phyloP scores from a whole-genome alignment of 2,329 filamentous ascomycete genomes.

The Hymenoscyphus albidus region DNA sequence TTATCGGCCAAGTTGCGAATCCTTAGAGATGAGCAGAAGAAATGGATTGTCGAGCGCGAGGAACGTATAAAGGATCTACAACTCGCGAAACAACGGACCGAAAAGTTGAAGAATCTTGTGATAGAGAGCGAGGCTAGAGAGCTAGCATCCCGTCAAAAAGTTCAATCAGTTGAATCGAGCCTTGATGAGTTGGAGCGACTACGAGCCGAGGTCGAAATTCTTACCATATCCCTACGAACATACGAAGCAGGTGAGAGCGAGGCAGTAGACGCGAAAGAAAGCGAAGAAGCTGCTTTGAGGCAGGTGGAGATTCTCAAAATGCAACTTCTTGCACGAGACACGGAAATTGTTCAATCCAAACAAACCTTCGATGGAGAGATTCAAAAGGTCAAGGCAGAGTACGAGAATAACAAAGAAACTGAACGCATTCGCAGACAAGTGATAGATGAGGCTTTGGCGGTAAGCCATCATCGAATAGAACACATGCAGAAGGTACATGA shows the following conservation, averaged over 20 bases:
- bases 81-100: slow-evolving; percentile 54
- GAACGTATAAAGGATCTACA: slow-evolving; percentile 55
- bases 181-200: slow-evolving; percentile 58
- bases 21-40: slow-evolving; percentile 67
- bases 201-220: slow-evolving; percentile 53
- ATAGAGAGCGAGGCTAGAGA: slow-evolving; percentile 68
- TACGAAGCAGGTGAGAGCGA: slow-evolving; percentile 62
- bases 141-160: slow-evolving; percentile 57
- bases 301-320: slow-evolving; percentile 56
- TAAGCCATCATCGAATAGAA: slow-evolving; percentile 37
- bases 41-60: slow-evolving; percentile 55
- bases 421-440: slow-evolving; percentile 15
- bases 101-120: slow-evolving; percentile 62
- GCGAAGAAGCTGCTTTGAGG: slow-evolving; percentile 55
- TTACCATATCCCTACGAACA: slow-evolving; percentile 59
- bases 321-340: slow-evolving; percentile 51
- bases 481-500: slow-evolving; percentile 50
- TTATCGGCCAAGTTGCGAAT: slow-evolving; percentile 62
- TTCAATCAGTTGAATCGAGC: slow-evolving; percentile 59
- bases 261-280: slow-evolving; percentile 52
- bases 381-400: slow-evolving; percentile 40
- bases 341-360: slow-evolving; percentile 41
- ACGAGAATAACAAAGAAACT: slow-evolving; percentile 12
- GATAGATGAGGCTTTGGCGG: slow-evolving; percentile 23
- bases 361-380: slow-evolving; percentile 47